These are phyloP conservation scores for Chaetomiaceae sp. DNA, from an alignment of 2,329 filamentous ascomycete species.

Conservation along the genomic window DNA sequence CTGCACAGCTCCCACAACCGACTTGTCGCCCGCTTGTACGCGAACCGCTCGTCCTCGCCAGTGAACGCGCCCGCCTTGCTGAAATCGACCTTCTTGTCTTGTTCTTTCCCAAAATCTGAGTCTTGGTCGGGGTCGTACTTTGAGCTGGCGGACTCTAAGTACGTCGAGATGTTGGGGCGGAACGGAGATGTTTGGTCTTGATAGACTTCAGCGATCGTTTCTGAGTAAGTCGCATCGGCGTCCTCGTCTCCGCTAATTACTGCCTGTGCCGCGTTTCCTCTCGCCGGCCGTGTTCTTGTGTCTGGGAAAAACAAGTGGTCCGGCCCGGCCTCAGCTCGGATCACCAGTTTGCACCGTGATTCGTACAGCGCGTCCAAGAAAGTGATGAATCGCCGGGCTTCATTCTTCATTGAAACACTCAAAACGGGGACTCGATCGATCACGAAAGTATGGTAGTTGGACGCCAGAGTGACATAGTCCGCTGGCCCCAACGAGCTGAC, in stretches of 20 bases:
- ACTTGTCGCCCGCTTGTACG: constrained; percentile 71
- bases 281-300: constrained; percentile 22
- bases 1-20: constrained; percentile 82
- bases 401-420: constrained; percentile 67
- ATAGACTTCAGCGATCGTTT: constrained; percentile 59
- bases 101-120: constrained; percentile 47
- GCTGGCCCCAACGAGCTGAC: constrained; percentile 69
- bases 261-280: too few species aligned
- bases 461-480: constrained; percentile 78
- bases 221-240: constrained; percentile 40
- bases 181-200: constrained; percentile 75
- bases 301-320: constrained; percentile 78
- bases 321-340: constrained; percentile 63
- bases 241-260: constrained; percentile 20
- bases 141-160: constrained; percentile 43
- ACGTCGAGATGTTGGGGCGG: constrained; percentile 70
- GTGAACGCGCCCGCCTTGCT: constrained; percentile 62
- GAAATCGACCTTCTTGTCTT: constrained; percentile 54
- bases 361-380: constrained; percentile 78
- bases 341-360: constrained; percentile 69
- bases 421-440: constrained; percentile 66
- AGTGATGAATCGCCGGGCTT: constrained; percentile 75
- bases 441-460: constrained; percentile 73
- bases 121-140: constrained; percentile 55
- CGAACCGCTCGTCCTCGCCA: constrained; percentile 77